A percentile compares a stretch with the other conserved stretches of the same genome.
Conservation (phyloP, 2,329 filamentous ascomycete species). For the Monilinia vaccinii-corymbosi region DNA sequence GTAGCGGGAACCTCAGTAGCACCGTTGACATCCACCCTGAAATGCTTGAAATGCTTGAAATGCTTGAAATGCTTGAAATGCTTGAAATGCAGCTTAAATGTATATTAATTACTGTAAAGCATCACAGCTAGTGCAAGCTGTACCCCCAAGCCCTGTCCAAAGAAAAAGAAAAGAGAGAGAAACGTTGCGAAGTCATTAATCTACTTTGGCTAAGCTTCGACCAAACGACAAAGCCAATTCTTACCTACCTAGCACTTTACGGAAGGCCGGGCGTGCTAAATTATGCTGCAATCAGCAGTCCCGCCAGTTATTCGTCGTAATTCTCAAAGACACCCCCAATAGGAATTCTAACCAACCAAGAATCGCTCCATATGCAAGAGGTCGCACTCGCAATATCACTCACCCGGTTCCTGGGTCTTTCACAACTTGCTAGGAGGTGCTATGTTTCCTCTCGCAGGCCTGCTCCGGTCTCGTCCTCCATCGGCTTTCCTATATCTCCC, state of each 20-base stretch:
- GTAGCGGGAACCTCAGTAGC: neutral
- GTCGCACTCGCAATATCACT: constrained; percentile 5
- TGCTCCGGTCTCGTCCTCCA: constrained; percentile 5
- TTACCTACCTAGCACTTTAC: neutral
- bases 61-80: neutral
- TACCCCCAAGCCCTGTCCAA: neutral
- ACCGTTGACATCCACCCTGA: neutral
- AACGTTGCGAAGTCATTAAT: neutral
- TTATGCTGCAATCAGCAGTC: neutral
- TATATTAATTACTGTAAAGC: neutral
- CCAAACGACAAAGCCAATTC: neutral
- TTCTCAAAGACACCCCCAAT: constrained; percentile 4
- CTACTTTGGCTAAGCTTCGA: neutral
- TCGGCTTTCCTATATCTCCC: constrained; percentile 7
- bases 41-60: constrained; percentile 1
- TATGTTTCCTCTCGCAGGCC: neutral
- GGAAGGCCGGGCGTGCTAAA: neutral
- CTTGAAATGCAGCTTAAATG: neutral
- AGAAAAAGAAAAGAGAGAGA: neutral
- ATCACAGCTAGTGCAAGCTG: neutral
- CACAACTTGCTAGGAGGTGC: neutral
- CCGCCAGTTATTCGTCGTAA: neutral
- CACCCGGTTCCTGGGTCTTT: constrained; percentile 10
- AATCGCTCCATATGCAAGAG: neutral
- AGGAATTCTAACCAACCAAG: constrained; percentile 2